Evolutionary conservation across 192 early-diverging fungal species (phyloP).

Genomic region (Dispira simplex): DNA sequence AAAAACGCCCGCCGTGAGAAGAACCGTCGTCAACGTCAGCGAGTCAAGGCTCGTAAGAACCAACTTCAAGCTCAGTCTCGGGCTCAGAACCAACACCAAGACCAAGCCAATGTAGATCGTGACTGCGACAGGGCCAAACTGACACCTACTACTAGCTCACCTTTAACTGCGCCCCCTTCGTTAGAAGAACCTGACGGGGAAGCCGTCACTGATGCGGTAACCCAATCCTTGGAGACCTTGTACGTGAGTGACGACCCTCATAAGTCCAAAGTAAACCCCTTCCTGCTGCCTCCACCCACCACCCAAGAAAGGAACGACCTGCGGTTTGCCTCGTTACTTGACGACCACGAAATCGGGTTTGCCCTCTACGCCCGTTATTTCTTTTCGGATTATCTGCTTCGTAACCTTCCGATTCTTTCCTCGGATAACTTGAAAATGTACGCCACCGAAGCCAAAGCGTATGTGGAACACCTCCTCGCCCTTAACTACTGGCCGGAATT

Average conservation of each 20-base stretch:
- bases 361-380: constrained; percentile 18
- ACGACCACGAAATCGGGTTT: background rate
- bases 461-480: constrained; percentile 30
- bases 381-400: constrained; percentile 31
- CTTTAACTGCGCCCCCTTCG: background rate
- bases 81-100: background rate
- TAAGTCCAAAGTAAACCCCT: background rate
- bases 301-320: background rate
- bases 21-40: background rate
- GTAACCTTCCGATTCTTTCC: constrained; percentile 25
- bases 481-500: constrained; percentile 35
- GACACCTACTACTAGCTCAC: background rate
- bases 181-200: background rate
- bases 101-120: background rate
- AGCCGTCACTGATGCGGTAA: background rate
- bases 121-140: background rate
- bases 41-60: background rate
- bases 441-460: constrained; percentile 24
- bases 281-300: background rate
- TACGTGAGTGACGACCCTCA: background rate
- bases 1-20: background rate
- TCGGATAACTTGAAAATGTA: constrained; percentile 27
- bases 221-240: background rate
- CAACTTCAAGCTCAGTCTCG: background rate
- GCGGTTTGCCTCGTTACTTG: background rate